Evolutionary conservation across 148 eudicot genomes (phyloP).

Genomic region (Oxyria digyna): DNA sequence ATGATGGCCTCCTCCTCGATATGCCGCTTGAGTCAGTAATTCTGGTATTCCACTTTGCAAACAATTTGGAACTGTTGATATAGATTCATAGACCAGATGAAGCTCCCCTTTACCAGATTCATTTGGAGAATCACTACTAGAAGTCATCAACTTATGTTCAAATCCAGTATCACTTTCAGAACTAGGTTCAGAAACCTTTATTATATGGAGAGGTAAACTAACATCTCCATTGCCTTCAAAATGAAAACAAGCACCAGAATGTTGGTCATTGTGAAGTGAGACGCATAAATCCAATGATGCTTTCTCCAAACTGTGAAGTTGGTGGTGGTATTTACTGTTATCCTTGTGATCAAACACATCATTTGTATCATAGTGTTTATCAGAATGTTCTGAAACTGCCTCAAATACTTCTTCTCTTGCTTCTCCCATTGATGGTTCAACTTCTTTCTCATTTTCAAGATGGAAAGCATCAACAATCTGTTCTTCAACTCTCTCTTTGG

Average conservation of each 20-base stretch:
- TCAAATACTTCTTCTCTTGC: conserved; percentile 7
- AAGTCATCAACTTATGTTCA: conserved; percentile 16
- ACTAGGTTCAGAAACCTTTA: conserved; percentile 17
- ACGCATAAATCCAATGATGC: conserved; percentile 13
- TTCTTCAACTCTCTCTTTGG: conserved; percentile 11
- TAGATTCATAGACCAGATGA: conserved; percentile 37
- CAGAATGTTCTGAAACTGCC: too few species aligned
- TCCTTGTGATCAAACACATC: not conserved
- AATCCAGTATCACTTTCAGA: conserved; percentile 6
- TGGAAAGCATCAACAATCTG: conserved; percentile 15
- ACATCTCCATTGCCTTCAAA: conserved; percentile 16
- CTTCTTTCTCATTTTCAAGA: conserved; percentile 12
- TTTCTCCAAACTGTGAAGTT: conserved; percentile 14
- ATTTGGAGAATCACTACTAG: conserved; percentile 7
- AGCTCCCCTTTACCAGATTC: conserved; percentile 39
- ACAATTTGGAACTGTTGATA: conserved; percentile 14
- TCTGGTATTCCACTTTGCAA: conserved; percentile 18
- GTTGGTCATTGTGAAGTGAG: conserved; percentile 16
- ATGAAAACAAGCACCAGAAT: conserved; percentile 13
- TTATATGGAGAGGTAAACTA: conserved; percentile 14
- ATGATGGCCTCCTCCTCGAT: conserved; percentile 12
- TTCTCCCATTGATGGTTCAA: conserved; percentile 15
- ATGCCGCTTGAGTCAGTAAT: conserved; percentile 21
- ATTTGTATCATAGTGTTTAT: too few species aligned
- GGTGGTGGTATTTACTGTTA: conserved; percentile 8